These are phyloP conservation scores for Auriscalpium vulgare DNA, from an alignment of 768 basidiomycete genomes.

Conservation along the genomic window DNA sequence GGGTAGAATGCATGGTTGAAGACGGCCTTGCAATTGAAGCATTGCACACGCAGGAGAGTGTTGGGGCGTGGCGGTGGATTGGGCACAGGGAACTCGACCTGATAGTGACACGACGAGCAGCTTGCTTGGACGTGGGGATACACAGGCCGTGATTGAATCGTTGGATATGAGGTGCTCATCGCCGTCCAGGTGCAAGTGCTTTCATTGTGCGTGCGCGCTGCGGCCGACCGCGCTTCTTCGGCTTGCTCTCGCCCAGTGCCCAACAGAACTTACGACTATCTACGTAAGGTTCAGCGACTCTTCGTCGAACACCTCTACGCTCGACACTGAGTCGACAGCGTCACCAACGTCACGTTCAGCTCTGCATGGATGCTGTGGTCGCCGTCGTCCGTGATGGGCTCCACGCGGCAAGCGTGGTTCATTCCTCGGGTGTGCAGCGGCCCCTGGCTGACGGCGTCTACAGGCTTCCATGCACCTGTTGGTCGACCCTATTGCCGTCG, in stretches of 20 bases:
- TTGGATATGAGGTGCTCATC: constrained; percentile 42
- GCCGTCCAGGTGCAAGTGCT: background rate
- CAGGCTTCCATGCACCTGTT: too few relatives aligned
- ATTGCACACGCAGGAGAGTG: constrained; percentile 57
- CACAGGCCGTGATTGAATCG: constrained; percentile 59
- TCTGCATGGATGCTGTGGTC: too few relatives aligned
- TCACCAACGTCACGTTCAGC: too few relatives aligned
- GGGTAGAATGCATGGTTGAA: constrained; percentile 64
- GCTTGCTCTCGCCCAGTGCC: background rate
- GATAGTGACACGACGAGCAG: constrained; percentile 47
- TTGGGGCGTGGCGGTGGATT: constrained; percentile 45
- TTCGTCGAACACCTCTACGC: background rate
- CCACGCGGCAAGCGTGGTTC: too few relatives aligned
- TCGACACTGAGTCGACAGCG: too few relatives aligned
- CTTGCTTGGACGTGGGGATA: constrained; percentile 57
- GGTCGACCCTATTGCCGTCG: too few relatives aligned
- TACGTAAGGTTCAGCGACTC: background rate
- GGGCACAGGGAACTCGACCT: constrained; percentile 66
- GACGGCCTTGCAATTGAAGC: constrained; percentile 56
- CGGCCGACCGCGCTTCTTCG: background rate
- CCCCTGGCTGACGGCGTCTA: too few relatives aligned
- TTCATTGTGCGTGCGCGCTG: background rate
- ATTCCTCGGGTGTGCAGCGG: too few relatives aligned
- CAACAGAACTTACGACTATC: background rate
- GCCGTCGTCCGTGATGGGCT: too few relatives aligned